Evolutionary conservation across 768 basidiomycete species (phyloP).

Genomic region (Terana coerulea): DNA sequence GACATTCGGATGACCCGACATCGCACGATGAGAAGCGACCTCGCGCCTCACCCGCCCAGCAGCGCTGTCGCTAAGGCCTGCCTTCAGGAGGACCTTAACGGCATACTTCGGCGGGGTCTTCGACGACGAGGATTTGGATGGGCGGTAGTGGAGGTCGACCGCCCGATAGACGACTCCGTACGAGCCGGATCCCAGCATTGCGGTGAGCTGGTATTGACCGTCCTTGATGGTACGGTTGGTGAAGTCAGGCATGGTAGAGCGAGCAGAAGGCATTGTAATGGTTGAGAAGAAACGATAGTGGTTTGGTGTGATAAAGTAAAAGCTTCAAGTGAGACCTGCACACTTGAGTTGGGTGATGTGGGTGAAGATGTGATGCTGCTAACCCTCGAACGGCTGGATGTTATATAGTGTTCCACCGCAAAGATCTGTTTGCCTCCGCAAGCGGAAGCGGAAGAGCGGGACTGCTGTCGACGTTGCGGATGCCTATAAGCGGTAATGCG

Average conservation of each 20-base stretch:
- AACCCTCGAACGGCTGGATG: too few species aligned
- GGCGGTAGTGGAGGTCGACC: conserved; percentile 9
- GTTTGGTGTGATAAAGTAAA: too few species aligned
- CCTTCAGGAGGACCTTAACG: conserved; percentile 20
- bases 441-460: too few species aligned
- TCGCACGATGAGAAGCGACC: conserved; percentile 50
- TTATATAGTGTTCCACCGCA: too few species aligned
- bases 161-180: conserved; percentile 24
- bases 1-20: conserved; percentile 56
- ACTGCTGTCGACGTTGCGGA: too few species aligned
- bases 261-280: too few species aligned
- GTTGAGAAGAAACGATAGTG: too few species aligned
- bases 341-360: conserved; percentile 11
- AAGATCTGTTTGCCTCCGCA: too few species aligned
- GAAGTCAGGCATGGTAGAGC: conserved; percentile 18
- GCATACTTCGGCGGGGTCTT: conserved; percentile 6
- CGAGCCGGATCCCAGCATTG: conserved; percentile 20
- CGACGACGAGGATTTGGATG: background rate
- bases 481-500: too few species aligned
- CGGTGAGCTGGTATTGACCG: conserved; percentile 17
- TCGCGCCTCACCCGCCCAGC: conserved; percentile 41
- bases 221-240: conserved; percentile 13
- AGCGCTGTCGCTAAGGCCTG: conserved; percentile 2
- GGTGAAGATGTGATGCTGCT: conserved; percentile 1
- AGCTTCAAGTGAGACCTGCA: conserved; percentile 13